Conservation (phyloP, 2,329 filamentous ascomycete genomes). For the Paracoccidioides lutzii region DNA sequence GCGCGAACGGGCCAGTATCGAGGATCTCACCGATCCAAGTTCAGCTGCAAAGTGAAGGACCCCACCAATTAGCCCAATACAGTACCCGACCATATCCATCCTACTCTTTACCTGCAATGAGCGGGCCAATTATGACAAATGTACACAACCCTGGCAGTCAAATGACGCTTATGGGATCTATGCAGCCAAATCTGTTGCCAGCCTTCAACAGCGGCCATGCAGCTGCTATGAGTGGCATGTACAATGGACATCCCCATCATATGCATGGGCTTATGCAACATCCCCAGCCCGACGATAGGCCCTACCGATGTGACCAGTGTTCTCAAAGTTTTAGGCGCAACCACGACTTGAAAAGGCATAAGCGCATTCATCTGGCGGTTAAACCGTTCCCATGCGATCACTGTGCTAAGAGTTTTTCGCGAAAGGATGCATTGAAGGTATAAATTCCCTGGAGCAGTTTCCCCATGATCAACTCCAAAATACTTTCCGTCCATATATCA, state of each 20-base stretch:
- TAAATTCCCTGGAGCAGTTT: conserved; percentile 15
- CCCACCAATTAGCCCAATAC: conserved; percentile 23
- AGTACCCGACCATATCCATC: conserved; percentile 34
- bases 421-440: conserved; percentile 96
- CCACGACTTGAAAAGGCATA: conserved; percentile 90
- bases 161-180: conserved; percentile 55
- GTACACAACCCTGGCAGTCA: conserved; percentile 60
- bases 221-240: conserved; percentile 48
- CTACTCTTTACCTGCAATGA: conserved; percentile 50
- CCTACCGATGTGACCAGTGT: conserved; percentile 89
- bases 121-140: conserved; percentile 62
- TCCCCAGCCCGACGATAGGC: conserved; percentile 57
- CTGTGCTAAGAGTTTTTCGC: conserved; percentile 93
- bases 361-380: conserved; percentile 83
- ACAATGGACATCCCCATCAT: conserved; percentile 39
- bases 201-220: conserved; percentile 49
- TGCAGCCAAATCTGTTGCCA: conserved; percentile 44
- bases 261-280: conserved; percentile 40
- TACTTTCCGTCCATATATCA: neutral
- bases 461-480: neutral
- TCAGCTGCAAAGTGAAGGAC: conserved; percentile 26
- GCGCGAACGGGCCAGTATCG: conserved; percentile 27
- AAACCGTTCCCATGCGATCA: conserved; percentile 88
- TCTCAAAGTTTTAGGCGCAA: conserved; percentile 91
- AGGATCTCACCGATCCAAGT: conserved; percentile 46